These are phyloP conservation scores for Hypoxylon trugodes DNA, from an alignment of 495 filamentous ascomycete species.

Conservation along the genomic window DNA sequence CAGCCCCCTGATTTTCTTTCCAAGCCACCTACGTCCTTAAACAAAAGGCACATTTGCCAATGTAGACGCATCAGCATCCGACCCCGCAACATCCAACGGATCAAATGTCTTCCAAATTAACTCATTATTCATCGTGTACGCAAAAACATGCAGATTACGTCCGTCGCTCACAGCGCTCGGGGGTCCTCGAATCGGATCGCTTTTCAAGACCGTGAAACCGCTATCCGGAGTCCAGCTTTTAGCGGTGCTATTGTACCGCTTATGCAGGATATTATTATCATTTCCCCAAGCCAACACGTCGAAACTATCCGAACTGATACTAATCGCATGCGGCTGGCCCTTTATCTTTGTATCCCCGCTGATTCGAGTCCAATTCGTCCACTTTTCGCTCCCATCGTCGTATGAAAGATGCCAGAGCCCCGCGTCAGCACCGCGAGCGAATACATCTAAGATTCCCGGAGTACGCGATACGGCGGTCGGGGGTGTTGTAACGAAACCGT, in stretches of 20 bases:
- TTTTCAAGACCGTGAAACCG: background rate
- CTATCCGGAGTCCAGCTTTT: slow-evolving; percentile 5
- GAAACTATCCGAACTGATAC: slow-evolving; percentile 1
- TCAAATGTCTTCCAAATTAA: slow-evolving; percentile 11
- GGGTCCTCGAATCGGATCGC: background rate
- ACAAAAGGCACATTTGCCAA: slow-evolving; percentile 15
- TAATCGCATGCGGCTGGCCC: slow-evolving; percentile 12
- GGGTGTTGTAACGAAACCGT: slow-evolving; percentile 15
- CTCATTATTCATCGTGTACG: background rate
- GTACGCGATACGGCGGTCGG: slow-evolving; percentile 16
- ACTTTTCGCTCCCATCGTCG: background rate
- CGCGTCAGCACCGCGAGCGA: slow-evolving; percentile 15
- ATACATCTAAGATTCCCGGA: slow-evolving; percentile 20
- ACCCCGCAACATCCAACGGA: background rate
- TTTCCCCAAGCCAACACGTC: slow-evolving; percentile 21
- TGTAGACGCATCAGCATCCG: background rate
- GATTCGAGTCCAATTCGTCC: slow-evolving; percentile 13
- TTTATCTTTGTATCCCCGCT: slow-evolving; percentile 9
- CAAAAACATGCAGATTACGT: slow-evolving; percentile 10
- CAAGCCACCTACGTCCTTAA: too few species aligned
- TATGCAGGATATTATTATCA: slow-evolving; percentile 2
- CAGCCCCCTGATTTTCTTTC: too few species aligned
- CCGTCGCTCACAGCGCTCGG: slow-evolving; percentile 10
- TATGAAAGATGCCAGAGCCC: slow-evolving; percentile 26
- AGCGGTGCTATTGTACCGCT: slow-evolving; percentile 9